phyloP scores from a whole-genome alignment of 345 rosid species.

The Lumnitzera racemosa region DNA sequence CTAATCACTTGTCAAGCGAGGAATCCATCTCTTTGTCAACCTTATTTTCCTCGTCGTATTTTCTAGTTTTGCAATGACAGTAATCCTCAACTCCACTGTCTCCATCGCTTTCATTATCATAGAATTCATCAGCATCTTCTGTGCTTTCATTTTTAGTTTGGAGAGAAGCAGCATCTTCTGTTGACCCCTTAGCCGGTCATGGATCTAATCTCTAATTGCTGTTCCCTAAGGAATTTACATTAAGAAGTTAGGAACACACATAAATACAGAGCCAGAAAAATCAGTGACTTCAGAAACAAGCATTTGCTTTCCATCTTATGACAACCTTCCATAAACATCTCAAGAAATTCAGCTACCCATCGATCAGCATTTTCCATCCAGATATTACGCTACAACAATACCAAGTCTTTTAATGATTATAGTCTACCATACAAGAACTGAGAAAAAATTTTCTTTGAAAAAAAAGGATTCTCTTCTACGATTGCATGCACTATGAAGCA shows the following conservation, averaged over 20 bases:
- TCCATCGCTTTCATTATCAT: constrained; percentile 29
- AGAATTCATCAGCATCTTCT: constrained; percentile 33
- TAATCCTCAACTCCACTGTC: constrained; percentile 32
- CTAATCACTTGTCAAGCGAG: no score
- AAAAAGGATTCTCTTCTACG: no score
- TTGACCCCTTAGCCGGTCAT: constrained; percentile 62
- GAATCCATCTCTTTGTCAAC: constrained; percentile 2
- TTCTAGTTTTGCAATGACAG: no score
- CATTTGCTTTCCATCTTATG: constrained; percentile 78
- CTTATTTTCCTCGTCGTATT: constrained; percentile 29
- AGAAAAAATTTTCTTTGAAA: neutral
- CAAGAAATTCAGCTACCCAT: constrained; percentile 94
- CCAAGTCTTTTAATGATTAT: constrained; percentile 74
- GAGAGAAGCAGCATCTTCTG: constrained; percentile 13
- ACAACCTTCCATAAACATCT: constrained; percentile 97
- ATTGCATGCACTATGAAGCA: no score
- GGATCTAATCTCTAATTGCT: constrained; percentile 77
- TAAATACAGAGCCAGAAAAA: neutral
- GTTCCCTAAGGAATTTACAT: constrained; percentile 46
- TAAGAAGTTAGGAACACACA: neutral
- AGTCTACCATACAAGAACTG: constrained; percentile 28
- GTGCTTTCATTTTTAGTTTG: constrained; percentile 27
- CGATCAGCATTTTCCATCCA: constrained; percentile 99
- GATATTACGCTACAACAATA: constrained; percentile 58
- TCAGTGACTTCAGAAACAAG: neutral